Evolutionary conservation across 345 rosid genomes (phyloP), one percentile per base, ranked within the genome.

Genomic region (Rhodamnia argentea): DNA sequence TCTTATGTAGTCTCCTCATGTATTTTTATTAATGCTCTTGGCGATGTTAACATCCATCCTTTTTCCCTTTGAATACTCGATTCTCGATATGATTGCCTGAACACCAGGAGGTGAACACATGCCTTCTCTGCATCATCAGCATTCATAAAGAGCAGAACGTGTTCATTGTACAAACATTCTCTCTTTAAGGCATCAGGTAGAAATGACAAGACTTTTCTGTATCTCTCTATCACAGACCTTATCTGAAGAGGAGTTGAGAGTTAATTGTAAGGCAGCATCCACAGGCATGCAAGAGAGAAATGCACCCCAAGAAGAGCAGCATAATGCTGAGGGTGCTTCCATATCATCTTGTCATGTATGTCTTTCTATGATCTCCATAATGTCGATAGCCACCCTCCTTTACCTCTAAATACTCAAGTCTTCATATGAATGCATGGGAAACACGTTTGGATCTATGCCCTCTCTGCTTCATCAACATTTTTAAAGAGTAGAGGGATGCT

Each of bases 241-340:
- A 70, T 14, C 81, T 37, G 81, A 70, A 70, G 81, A 70, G 81
- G 81, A 37, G 81, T 70, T 37, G 81, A 70, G 81, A 70, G 47
- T 70, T 37, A 70, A 70, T 70, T 37, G 81, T 70, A 37, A 70
- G 32, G 75, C 85, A 52, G 70, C 88, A 86, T 87, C 90, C 53
- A 85, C 92, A 86, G 90, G 74, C 85, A 84, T 62, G 50, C 91
- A 83, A 84, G 86, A 78, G 86, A 88, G 87, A 87, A 86, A 84
- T 82, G 88, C 89, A 85, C 86, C 75, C 27, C 83, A 24, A 85
- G 91, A 82, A 83, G 84, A 44, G 51, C 86, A 62, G 58, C 86
- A 59, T 87, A 86, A 83, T 86, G 87, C 47, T 9, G 81, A 70
- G 47, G 0, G 26, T 37, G 47, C 47, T 37, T 18, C 26, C 81